A percentile compares a stretch with the other conserved stretches of the same genome.
Conservation (phyloP, 345 rosid genomes). For the Hypericum perforatum region DNA sequence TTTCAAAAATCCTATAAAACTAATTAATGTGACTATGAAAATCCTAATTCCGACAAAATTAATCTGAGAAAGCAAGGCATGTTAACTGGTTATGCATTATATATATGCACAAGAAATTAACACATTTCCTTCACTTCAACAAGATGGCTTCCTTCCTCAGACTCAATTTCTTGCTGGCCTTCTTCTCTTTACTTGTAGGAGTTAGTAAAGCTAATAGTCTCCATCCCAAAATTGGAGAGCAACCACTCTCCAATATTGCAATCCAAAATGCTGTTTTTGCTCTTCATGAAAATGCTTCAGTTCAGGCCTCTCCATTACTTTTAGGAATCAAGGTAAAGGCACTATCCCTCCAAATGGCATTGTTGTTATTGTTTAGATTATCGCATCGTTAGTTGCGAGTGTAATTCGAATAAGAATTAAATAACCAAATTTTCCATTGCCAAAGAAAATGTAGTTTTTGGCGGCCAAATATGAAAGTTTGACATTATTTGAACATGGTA, state of each 20-base stretch:
- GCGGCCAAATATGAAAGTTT: no score
- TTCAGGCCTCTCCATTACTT: conserved; percentile 12
- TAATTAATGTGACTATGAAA: no score
- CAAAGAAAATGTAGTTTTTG: no score
- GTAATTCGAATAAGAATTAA: no score
- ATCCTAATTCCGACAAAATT: not conserved
- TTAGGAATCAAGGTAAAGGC: conserved; percentile 14
- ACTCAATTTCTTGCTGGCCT: no score
- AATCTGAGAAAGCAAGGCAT: not conserved
- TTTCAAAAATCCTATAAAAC: no score
- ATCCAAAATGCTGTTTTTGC: conserved; percentile 15
- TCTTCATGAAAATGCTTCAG: conserved; percentile 18
- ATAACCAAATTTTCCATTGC: no score
- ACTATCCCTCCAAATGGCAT: not conserved
- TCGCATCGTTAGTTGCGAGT: no score
- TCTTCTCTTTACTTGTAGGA: no score
- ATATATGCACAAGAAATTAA: not conserved
- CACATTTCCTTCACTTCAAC: no score
- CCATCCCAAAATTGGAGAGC: conserved; percentile 10
- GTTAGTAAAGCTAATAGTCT: no score
- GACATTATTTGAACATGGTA: not conserved
- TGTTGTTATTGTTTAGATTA: not conserved
- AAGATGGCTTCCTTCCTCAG: no score
- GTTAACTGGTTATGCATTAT: not conserved
- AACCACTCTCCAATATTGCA: conserved; percentile 18